Conservation (phyloP, 2,329 filamentous ascomycete species). For the Diaporthe citri region DNA sequence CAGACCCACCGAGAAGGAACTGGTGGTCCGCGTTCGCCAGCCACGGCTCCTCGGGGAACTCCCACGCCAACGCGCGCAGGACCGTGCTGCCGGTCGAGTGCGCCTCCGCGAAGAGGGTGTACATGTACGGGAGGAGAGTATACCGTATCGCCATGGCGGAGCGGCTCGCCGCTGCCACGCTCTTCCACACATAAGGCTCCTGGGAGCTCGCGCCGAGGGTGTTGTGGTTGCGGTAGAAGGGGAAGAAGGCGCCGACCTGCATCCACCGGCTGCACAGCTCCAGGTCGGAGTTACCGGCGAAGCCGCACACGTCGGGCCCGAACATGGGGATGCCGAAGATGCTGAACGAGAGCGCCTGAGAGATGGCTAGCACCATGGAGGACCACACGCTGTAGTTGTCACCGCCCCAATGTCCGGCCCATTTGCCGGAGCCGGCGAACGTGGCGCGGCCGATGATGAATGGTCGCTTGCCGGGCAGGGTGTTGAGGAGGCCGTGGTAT, state of each 20-base stretch:
- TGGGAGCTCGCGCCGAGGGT: conserved; percentile 70
- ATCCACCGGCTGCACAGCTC: conserved; percentile 79
- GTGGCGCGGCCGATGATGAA: conserved; percentile 87
- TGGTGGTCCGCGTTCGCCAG: conserved; percentile 77
- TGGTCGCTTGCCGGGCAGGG: conserved; percentile 78
- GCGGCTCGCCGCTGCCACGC: conserved; percentile 74
- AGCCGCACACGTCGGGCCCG: conserved; percentile 78
- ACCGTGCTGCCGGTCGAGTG: conserved; percentile 76
- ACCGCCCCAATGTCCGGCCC: conserved; percentile 86
- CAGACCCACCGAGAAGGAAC: conserved; percentile 76
- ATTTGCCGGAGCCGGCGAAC: conserved; percentile 81
- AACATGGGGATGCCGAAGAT: conserved; percentile 85
- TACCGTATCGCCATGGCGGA: conserved; percentile 79
- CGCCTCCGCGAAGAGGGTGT: conserved; percentile 78
- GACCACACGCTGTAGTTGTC: conserved; percentile 80
- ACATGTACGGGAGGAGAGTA: conserved; percentile 79
- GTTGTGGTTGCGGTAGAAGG: conserved; percentile 85
- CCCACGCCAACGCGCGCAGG: conserved; percentile 80
- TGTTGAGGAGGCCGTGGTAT: conserved; percentile 74
- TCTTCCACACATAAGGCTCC: conserved; percentile 79
- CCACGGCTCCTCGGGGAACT: conserved; percentile 78
- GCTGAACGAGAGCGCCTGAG: conserved; percentile 80
- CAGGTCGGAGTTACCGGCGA: conserved; percentile 74
- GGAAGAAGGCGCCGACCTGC: conserved; percentile 74
- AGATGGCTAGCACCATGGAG: conserved; percentile 82